Percentiles rank a stretch among this genome's conserved stretches.
These are phyloP conservation scores for Mesembryanthemum crystallinum DNA, from an alignment of 148 eudicot genomes.

Conservation along the genomic window DNA sequence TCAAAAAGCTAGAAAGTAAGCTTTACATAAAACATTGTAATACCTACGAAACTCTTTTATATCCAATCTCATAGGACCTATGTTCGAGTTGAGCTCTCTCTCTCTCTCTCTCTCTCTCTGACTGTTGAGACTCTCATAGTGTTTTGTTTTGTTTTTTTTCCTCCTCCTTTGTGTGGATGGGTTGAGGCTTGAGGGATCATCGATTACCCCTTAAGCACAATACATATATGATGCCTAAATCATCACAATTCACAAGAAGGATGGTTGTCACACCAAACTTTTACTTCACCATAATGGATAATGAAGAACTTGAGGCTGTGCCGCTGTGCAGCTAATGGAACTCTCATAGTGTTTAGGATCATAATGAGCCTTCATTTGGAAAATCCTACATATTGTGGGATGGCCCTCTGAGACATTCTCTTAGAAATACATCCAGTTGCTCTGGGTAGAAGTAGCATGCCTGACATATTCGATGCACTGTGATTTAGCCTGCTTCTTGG, in stretches of 20 bases:
- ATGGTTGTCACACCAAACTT: background rate
- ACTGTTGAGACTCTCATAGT: no score
- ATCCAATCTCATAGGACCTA: no score
- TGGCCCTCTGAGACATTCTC: background rate
- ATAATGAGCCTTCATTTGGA: background rate
- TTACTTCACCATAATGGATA: background rate
- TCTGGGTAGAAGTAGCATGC: background rate
- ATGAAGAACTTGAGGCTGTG: background rate
- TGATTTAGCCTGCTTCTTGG: no score
- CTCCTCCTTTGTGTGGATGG: no score
- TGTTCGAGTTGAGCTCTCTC: no score
- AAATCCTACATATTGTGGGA: background rate
- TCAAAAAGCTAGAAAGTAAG: no score
- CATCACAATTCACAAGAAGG: background rate
- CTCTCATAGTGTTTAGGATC: background rate
- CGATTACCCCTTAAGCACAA: no score
- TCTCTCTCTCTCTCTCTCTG: no score
- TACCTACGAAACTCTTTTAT: no score
- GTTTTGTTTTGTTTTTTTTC: no score
- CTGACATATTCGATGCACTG: background rate
- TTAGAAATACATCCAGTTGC: background rate
- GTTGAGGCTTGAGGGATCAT: no score
- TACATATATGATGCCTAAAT: background rate
- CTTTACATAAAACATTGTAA: no score
- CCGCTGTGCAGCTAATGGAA: background rate